Base-by-base conservation (phyloP, 2,329 filamentous ascomycete genomes). In the Phyllosticta citribraziliensis region DNA sequence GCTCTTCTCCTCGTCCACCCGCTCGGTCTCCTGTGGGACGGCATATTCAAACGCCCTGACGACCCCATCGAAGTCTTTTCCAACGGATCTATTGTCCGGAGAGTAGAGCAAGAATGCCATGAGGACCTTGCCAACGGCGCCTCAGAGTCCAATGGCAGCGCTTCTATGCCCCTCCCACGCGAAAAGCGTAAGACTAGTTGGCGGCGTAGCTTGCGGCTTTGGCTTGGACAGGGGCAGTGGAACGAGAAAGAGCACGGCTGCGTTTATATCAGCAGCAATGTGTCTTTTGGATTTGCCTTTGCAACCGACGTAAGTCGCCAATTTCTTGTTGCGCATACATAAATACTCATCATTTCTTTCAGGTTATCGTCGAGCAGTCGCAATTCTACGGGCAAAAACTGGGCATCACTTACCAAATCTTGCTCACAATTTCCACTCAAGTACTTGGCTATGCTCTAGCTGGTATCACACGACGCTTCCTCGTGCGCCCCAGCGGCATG, bases 211-310 rank as follows among this genome's bases (percentile, higher is more conserved):
- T 70, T 86, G 62, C 84, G 88, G 55, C 77, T 88, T 40, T 94
- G 89, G 89, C 78, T 93, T 27, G 86, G 85, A 1, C 89, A 93
- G 73, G 89, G 89, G 2, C 80, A 78, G 40, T 94, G 90, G 90
- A 94, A 94, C 70, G 87, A 91, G 70, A 94, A 94, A 72, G 89
- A 94, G 72, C 90, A 94, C 72, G 89, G 87, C 52, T 94, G 89
- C 70, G 89, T 94, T 57, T 94, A 94, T 67, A 90, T 94, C 67
- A 91, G 88, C 78, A 93, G 89, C 75, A 94, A 94, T 70, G 89
- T 94, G 52, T 91, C 89, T 20, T 94, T 94, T 71, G 90, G 89
- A 1, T 94, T 94, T 74, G 89, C 90, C 25, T 94, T 94, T 74
- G 89, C 89, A 8, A 94, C 90, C 27, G 89, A 94, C 76, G 88